These are phyloP conservation scores for Amoeboradix gromovi DNA, from an alignment of 371 early-diverging fungal genomes.

Conservation along the genomic window DNA sequence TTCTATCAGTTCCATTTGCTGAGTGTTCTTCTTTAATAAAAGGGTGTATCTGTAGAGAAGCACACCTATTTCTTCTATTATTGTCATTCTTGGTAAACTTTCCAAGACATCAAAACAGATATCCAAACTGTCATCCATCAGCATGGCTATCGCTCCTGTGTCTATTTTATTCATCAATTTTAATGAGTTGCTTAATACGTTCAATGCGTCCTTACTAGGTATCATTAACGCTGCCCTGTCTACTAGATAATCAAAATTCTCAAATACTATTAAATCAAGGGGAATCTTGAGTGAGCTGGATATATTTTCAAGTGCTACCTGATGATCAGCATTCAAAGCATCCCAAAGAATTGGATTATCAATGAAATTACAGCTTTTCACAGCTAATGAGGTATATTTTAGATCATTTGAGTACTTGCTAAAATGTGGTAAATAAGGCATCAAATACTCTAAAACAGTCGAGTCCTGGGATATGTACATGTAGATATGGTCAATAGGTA, in stretches of 20 bases:
- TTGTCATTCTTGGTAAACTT: not conserved
- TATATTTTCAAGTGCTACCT: not conserved
- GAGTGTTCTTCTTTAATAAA: not conserved
- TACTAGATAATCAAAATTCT: not conserved
- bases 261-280: not conserved
- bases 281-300: not conserved
- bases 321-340: not conserved
- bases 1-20: not conserved
- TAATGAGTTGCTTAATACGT: not conserved
- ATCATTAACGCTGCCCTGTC: not conserved
- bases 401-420: not conserved
- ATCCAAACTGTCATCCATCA: not conserved
- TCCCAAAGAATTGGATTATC: not conserved
- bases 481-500: not conserved
- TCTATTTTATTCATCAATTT: not conserved
- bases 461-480: not conserved
- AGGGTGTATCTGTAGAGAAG: not conserved
- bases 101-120: not conserved
- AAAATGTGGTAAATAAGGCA: not conserved
- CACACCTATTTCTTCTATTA: not conserved
- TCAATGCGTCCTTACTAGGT: not conserved
- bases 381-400: not conserved
- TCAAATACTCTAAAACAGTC: not conserved
- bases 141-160: not conserved
- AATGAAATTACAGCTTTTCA: not conserved